A percentile compares a stretch with the other conserved stretches of the same genome.
Conservation (phyloP, 768 basidiomycete species). For the Auricularia sp. region DNA sequence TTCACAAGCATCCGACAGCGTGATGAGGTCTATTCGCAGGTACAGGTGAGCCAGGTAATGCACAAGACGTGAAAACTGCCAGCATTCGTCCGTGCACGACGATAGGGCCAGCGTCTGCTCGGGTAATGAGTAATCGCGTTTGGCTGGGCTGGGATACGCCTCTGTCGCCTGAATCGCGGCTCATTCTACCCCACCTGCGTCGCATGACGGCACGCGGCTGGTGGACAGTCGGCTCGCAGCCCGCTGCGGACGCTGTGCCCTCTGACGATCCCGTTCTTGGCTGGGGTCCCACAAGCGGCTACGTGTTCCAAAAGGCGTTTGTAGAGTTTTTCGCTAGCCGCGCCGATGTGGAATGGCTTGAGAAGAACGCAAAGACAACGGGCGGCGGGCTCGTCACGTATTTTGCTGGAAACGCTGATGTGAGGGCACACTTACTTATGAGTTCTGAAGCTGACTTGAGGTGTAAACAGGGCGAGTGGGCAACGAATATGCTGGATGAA, state of each 20-base stretch:
- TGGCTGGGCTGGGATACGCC: slow-evolving; percentile 48
- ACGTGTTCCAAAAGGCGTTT: slow-evolving; percentile 95
- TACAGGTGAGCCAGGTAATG: too few relatives aligned
- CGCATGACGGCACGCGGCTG: slow-evolving; percentile 66
- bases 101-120: too few relatives aligned
- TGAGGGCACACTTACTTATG: slow-evolving; percentile 17
- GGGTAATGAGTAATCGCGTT: too few relatives aligned
- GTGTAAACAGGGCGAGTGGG: slow-evolving; percentile 57
- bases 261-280: slow-evolving; percentile 76
- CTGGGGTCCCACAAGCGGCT: slow-evolving; percentile 88
- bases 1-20: too few relatives aligned
- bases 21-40: too few relatives aligned
- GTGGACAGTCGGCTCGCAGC: slow-evolving; percentile 98
- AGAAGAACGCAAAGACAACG: slow-evolving; percentile 41
- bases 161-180: slow-evolving; percentile 68
- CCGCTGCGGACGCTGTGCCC: slow-evolving; percentile 71
- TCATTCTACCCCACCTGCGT: slow-evolving; percentile 70
- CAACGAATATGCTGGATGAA: slow-evolving; percentile 67
- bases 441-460: not conserved
- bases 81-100: too few relatives aligned
- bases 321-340: slow-evolving; percentile 89
- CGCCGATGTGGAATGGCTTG: slow-evolving; percentile 48
- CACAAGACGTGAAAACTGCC: too few relatives aligned
- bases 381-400: slow-evolving; percentile 67
- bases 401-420: slow-evolving; percentile 74